These are phyloP conservation scores for Keqinozyma sinolaborantium DNA, from an alignment of 1,139 yeast genomes.

Conservation along the genomic window DNA sequence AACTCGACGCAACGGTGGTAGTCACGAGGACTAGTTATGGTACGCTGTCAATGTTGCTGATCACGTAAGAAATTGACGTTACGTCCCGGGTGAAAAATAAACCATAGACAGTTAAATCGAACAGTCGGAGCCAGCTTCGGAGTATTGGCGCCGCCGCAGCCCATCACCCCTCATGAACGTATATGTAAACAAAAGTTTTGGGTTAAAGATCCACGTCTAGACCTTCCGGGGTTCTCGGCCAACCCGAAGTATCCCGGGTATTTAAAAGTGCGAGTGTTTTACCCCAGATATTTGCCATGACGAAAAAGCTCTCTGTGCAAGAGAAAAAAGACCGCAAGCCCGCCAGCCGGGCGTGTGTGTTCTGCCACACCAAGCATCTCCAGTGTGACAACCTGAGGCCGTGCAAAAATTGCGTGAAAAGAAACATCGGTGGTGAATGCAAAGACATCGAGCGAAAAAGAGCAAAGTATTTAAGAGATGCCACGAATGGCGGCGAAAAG, in stretches of 20 bases:
- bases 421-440: conserved; percentile 55
- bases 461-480: conserved; percentile 37
- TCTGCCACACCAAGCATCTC: conserved; percentile 68
- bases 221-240: conserved; percentile 2
- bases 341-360: conserved; percentile 63
- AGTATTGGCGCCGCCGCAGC: too few species aligned
- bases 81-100: too few species aligned
- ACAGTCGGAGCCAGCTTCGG: too few species aligned
- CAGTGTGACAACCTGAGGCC: conserved; percentile 65
- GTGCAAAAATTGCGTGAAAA: conserved; percentile 63
- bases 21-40: too few species aligned
- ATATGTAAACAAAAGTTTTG: too few species aligned
- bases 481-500: neutral
- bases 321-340: conserved; percentile 57
- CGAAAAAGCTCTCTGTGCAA: conserved; percentile 51
- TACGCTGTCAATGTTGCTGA: too few species aligned
- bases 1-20: too few species aligned
- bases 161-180: too few species aligned
- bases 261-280: neutral
- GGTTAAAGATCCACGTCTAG: too few species aligned
- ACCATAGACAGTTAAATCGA: too few species aligned
- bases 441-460: conserved; percentile 57
- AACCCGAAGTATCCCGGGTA: neutral
- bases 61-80: too few species aligned
- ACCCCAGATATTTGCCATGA: conserved; percentile 38